phyloP scores from a whole-genome alignment of 1,139 yeast species.

The Torulaspora globosa region DNA sequence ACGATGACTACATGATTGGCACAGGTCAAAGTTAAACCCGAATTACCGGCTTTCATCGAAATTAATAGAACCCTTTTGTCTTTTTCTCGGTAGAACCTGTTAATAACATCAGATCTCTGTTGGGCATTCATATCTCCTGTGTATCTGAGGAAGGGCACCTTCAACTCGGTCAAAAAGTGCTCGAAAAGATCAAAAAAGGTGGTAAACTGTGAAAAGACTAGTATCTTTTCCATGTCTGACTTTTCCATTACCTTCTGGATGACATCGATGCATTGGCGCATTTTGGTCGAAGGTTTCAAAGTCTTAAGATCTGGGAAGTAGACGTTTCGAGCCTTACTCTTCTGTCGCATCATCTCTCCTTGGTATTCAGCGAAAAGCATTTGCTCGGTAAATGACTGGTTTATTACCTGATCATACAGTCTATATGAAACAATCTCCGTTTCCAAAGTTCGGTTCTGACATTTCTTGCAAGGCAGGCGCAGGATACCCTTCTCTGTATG shows the following conservation, averaged over 20 bases:
- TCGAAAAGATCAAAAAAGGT: slow-evolving; percentile 67
- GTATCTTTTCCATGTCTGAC: slow-evolving; percentile 56
- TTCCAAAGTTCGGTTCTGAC: slow-evolving; percentile 43
- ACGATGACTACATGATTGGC: slow-evolving; percentile 86
- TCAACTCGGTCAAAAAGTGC: slow-evolving; percentile 48
- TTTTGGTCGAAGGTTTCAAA: slow-evolving; percentile 51
- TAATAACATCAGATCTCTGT: slow-evolving; percentile 58
- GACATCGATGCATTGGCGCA: slow-evolving; percentile 47
- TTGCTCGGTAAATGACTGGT: slow-evolving; percentile 34
- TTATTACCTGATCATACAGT: slow-evolving; percentile 48
- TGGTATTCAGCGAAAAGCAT: slow-evolving; percentile 34
- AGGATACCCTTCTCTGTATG: slow-evolving; percentile 39
- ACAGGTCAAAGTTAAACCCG: slow-evolving; percentile 86
- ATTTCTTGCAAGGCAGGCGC: slow-evolving; percentile 52
- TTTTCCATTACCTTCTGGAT: slow-evolving; percentile 43
- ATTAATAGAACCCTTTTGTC: slow-evolving; percentile 55
- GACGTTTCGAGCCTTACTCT: slow-evolving; percentile 36
- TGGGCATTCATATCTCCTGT: slow-evolving; percentile 78
- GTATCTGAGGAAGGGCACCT: slow-evolving; percentile 57
- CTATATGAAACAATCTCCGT: slow-evolving; percentile 47
- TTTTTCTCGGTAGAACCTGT: slow-evolving; percentile 57
- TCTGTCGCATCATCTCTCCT: slow-evolving; percentile 29
- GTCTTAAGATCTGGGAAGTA: slow-evolving; percentile 30
- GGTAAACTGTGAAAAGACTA: slow-evolving; percentile 84
- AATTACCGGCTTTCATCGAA: slow-evolving; percentile 87